phyloP scores from a whole-genome alignment of 2,329 filamentous ascomycete species.

The Apiospora hydei region DNA sequence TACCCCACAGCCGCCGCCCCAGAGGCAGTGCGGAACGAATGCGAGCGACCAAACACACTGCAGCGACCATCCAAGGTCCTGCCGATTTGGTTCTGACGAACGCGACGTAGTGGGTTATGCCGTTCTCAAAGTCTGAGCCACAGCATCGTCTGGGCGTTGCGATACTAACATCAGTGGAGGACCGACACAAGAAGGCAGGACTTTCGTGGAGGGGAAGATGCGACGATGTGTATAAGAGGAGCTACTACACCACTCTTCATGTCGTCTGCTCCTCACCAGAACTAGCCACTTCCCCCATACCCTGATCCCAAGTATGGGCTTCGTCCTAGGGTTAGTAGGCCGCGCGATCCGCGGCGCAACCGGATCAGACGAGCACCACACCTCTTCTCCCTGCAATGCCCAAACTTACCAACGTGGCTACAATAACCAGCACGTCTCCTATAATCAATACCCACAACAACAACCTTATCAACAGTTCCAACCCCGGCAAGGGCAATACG shows the following conservation, averaged over 20 bases:
- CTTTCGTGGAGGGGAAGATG: neutral
- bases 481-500: neutral
- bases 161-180: neutral
- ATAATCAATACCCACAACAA: neutral
- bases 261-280: neutral
- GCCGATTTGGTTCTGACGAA: neutral
- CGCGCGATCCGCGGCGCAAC: neutral
- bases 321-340: neutral
- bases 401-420: neutral
- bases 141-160: neutral
- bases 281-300: neutral
- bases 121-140: neutral
- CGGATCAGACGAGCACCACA: neutral
- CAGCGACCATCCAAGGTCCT: neutral
- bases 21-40: conserved; percentile 1
- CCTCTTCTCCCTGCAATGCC: neutral
- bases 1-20: conserved; percentile 7
- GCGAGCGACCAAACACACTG: neutral
- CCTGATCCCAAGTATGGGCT: neutral
- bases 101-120: neutral
- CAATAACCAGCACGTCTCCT: neutral
- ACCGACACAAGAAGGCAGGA: neutral
- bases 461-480: neutral
- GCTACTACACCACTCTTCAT: neutral
- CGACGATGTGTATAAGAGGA: neutral